Base-by-base conservation (phyloP, 345 rosid genomes). In the Hevea brasiliensis region DNA sequence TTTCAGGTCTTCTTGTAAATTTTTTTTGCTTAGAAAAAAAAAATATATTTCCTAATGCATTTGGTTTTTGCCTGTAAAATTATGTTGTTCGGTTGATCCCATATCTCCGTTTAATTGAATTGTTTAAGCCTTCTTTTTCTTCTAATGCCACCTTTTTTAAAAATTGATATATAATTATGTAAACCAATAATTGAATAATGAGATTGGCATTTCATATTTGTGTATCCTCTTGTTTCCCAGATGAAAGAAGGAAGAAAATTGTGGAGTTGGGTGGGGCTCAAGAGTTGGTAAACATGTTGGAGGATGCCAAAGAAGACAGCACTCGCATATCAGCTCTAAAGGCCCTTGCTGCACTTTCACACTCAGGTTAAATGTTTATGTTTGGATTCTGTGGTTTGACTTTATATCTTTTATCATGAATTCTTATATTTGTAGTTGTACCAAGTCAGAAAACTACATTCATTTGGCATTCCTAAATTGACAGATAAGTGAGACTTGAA, bases 201-300 rank as follows among this genome's bases (percentile, higher is more conserved):
- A 61, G 35, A 32, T 35, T 32, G 18, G 45, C 18, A 50, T 32
- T 32, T 32, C 37, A 32, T 32, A 32, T 32, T 32, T 1, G 37
- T 70, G 29, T 21, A 24, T 77, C 40, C 12, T 73, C 21, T 65
- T 67, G 60, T 67, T 76, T 57, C 14, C 44, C 74, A 92, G 97
- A 92, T 84, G 89, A 88, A 72, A 89, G 91, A 72, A 92, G 99
- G 78, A 90, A 89, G 96, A 89, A 88, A 79, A 87, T 92, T 79
- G 93, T 94, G 67, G 91, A 89, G 82, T 78, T 88, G 72, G 97
- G 98, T 80, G 98, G 97, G 54, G 97, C 87, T 74, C 87, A 90
- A 75, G 90, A 88, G 81, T 91, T 94, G 78, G 64, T 90, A 55
- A 77, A 81, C 64, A 94, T 94, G 98, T 81, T 90, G 82, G 89